Evolutionary conservation across 768 basidiomycete species (phyloP).

Genomic region (Rhizopogon rudus): DNA sequence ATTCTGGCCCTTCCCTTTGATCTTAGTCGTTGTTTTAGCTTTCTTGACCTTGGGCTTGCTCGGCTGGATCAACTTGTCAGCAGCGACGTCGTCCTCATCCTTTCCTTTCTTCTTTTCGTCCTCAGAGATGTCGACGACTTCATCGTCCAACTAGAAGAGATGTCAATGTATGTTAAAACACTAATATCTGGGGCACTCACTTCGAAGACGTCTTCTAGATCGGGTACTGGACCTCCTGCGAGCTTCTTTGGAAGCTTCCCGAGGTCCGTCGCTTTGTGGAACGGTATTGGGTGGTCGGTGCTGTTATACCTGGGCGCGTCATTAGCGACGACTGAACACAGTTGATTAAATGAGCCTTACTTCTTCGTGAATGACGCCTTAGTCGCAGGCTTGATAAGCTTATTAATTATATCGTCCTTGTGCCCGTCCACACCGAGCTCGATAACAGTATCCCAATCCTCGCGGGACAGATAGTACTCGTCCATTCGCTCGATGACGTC

Average conservation of each 20-base stretch:
- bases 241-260: constrained; percentile 81
- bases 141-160: constrained; percentile 37
- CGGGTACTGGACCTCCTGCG: constrained; percentile 69
- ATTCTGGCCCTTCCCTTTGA: constrained; percentile 15
- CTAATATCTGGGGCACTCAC: constrained; percentile 34
- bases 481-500: constrained; percentile 89
- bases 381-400: constrained; percentile 76
- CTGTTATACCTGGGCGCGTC: constrained; percentile 71
- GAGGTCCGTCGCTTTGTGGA: constrained; percentile 82
- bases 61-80: constrained; percentile 58
- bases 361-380: constrained; percentile 85
- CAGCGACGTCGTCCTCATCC: constrained; percentile 42
- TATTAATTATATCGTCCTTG: constrained; percentile 69
- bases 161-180: background rate
- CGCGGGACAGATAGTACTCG: constrained; percentile 86
- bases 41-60: constrained; percentile 38
- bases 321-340: background rate
- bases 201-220: constrained; percentile 89
- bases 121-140: constrained; percentile 41
- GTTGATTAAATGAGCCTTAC: constrained; percentile 36
- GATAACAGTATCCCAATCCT: constrained; percentile 96
- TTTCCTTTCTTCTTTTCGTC: constrained; percentile 34
- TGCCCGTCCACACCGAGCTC: constrained; percentile 87
- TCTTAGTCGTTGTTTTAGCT: constrained; percentile 11
- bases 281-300: constrained; percentile 88